phyloP scores from a whole-genome alignment of 2,329 filamentous ascomycete genomes.

The Thelonectria olida region DNA sequence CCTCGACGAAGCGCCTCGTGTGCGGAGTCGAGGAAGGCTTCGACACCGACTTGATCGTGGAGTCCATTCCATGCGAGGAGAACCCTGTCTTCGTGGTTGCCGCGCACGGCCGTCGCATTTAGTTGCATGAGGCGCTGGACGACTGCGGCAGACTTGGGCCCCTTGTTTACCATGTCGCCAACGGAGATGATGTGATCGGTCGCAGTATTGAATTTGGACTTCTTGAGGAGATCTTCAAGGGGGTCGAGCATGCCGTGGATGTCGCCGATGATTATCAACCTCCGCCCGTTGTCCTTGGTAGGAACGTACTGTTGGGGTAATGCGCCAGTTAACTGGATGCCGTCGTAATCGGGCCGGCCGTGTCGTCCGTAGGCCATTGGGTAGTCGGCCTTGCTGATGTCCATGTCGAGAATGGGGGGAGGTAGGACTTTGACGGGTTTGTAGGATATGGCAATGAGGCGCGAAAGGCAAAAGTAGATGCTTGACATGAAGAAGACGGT shows the following conservation, averaged over 20 bases:
- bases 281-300: conserved; percentile 53
- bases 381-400: conserved; percentile 42
- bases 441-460: conserved; percentile 41
- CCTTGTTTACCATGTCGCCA: conserved; percentile 86
- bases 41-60: conserved; percentile 37
- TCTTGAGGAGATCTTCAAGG: conserved; percentile 71
- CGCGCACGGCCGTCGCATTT: conserved; percentile 83
- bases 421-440: conserved; percentile 17
- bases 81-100: conserved; percentile 91
- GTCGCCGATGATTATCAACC: conserved; percentile 87
- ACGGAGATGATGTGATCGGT: conserved; percentile 78
- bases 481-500: conserved; percentile 46
- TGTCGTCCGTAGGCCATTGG: conserved; percentile 53
- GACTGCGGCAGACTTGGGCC: conserved; percentile 82
- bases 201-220: conserved; percentile 65
- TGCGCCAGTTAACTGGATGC: conserved; percentile 41
- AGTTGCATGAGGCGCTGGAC: conserved; percentile 78
- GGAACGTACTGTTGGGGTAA: conserved; percentile 45
- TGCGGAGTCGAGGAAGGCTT: conserved; percentile 38
- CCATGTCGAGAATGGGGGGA: conserved; percentile 19
- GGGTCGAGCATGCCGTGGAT: conserved; percentile 87
- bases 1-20: conserved; percentile 45
- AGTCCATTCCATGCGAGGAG: conserved; percentile 67
- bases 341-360: conserved; percentile 49
- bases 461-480: conserved; percentile 46